Evolutionary conservation across 2,329 filamentous ascomycete genomes (phyloP).

Genomic region (Pyrenochaeta sp.): DNA sequence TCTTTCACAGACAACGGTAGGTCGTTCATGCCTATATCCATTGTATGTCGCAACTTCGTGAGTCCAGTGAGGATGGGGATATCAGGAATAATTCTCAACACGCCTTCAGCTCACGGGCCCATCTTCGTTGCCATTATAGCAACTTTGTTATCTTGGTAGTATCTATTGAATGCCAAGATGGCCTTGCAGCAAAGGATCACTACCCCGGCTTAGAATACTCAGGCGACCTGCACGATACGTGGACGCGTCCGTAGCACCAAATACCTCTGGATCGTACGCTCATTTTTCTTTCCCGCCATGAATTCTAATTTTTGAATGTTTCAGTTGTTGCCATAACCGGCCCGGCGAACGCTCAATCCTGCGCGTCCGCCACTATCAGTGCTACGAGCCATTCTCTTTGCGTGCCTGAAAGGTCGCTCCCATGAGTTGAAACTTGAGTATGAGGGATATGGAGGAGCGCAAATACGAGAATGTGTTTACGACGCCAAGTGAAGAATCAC

Average conservation of each 20-base stretch:
- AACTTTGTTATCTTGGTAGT: too few relatives aligned
- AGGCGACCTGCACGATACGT: not conserved
- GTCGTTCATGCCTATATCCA: too few relatives aligned
- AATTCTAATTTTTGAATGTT: not conserved
- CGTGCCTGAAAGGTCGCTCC: not conserved
- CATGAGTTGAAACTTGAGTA: not conserved
- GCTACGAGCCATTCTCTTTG: not conserved
- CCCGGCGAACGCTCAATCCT: not conserved
- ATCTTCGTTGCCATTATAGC: too few relatives aligned
- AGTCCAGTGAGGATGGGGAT: too few relatives aligned
- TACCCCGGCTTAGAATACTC: not conserved
- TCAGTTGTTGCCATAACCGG: not conserved
- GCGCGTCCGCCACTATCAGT: not conserved
- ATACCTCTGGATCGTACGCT: not conserved
- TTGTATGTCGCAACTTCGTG: too few relatives aligned
- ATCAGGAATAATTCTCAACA: too few relatives aligned
- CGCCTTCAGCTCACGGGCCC: too few relatives aligned
- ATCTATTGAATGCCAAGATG: not conserved
- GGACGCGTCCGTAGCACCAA: not conserved
- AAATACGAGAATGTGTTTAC: not conserved
- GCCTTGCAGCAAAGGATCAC: not conserved
- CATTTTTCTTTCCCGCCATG: not conserved
- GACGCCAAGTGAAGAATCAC: not conserved
- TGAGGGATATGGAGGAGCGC: not conserved
- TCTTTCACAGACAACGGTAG: not conserved